Conservation (phyloP, 2,329 filamentous ascomycete genomes). For the Colletotrichum truncatum region DNA sequence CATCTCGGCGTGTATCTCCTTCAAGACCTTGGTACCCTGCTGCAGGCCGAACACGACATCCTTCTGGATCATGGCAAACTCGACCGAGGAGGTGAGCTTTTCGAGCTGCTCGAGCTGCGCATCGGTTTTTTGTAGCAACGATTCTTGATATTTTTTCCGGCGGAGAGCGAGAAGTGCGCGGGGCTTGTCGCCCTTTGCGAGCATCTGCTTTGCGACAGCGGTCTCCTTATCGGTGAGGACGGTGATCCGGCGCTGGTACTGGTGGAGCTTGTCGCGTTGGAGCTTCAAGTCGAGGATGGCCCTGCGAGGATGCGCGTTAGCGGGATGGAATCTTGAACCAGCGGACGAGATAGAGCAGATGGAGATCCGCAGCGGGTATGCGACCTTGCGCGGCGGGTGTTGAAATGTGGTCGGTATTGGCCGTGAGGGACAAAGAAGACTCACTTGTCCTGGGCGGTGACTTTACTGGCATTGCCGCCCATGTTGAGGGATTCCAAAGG, state of each 20-base stretch:
- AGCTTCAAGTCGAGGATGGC: slow-evolving; percentile 98
- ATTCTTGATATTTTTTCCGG: slow-evolving; percentile 96
- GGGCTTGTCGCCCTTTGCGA: slow-evolving; percentile 81
- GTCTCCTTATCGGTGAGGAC: slow-evolving; percentile 89
- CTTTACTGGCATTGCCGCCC: slow-evolving; percentile 66
- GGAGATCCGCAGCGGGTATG: slow-evolving; percentile 22
- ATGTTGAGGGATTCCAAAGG: slow-evolving; percentile 43
- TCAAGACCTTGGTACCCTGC: slow-evolving; percentile 88
- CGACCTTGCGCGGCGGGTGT: neutral
- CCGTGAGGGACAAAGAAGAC: slow-evolving; percentile 36
- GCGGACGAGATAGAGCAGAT: slow-evolving; percentile 20
- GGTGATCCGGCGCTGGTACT: slow-evolving; percentile 92
- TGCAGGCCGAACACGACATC: slow-evolving; percentile 93
- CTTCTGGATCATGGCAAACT: slow-evolving; percentile 97
- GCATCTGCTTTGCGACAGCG: slow-evolving; percentile 83
- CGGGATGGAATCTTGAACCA: slow-evolving; percentile 1
- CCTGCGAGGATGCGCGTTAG: slow-evolving; percentile 55
- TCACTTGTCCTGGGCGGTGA: slow-evolving; percentile 85
- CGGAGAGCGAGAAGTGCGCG: slow-evolving; percentile 88
- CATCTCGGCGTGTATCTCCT: slow-evolving; percentile 95
- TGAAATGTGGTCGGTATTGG: neutral
- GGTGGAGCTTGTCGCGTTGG: slow-evolving; percentile 95
- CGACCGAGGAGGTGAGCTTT: slow-evolving; percentile 85
- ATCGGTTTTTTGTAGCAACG: slow-evolving; percentile 88
- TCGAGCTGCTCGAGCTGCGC: slow-evolving; percentile 94